phyloP scores from a whole-genome alignment of 108 stramenopile species.

The Nitzschia putrida region DNA sequence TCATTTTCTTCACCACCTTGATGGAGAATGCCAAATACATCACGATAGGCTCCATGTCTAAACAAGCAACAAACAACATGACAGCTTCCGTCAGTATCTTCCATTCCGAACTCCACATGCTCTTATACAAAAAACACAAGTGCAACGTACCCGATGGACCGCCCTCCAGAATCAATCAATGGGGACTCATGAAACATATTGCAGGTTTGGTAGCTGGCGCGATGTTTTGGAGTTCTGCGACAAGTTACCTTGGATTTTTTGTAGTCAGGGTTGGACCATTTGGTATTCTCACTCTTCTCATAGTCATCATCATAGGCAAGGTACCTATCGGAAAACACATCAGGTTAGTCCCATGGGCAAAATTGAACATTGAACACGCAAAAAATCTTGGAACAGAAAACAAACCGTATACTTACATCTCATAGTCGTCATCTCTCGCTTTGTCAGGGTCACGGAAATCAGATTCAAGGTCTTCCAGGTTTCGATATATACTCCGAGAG shows the following conservation, averaged over 20 bases:
- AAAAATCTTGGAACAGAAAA: neutral
- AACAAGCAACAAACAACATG: neutral
- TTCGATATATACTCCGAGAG: neutral
- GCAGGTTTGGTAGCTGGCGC: conserved; percentile 1
- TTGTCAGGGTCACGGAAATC: neutral
- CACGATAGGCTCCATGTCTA: conserved; percentile 49
- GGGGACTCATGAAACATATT: conserved; percentile 2
- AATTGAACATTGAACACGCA: too few species aligned
- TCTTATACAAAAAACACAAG: neutral
- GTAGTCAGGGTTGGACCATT: neutral
- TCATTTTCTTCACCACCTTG: conserved; percentile 27
- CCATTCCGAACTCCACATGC: too few species aligned
- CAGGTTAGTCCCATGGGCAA: neutral
- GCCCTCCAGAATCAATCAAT: neutral
- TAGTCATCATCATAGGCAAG: conserved; percentile 2
- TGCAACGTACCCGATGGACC: neutral
- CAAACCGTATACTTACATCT: neutral
- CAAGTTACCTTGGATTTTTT: neutral
- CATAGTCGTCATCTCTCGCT: neutral
- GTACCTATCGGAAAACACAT: neutral
- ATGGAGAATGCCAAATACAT: conserved; percentile 54
- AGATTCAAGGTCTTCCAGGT: neutral
- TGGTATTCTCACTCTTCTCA: neutral
- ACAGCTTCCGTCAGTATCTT: too few species aligned
- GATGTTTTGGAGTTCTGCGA: neutral